Evolutionary conservation across 2,329 filamentous ascomycete genomes (phyloP), one percentile per base, ranked within the genome.

Genomic region (Nannizziopsis barbatae): DNA sequence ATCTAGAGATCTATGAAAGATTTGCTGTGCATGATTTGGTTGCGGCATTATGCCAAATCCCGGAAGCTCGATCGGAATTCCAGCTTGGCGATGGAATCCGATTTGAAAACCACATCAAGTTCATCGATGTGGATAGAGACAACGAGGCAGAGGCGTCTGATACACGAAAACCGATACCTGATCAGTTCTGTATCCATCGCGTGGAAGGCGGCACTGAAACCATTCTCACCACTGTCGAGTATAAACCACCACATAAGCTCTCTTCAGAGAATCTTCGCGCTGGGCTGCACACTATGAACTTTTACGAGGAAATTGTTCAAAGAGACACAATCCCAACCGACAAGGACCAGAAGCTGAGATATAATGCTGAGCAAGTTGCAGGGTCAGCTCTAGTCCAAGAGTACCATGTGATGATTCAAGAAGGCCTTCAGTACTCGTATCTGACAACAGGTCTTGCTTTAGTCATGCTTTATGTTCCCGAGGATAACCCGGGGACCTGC

Each of bases 211-310:
- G 10, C 14, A 20, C 12, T 12, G 33, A 38, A 15, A 45, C 7
- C n/a, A 27, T 50, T 14, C 12, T 48, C 27, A 42, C 47, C 2
- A 53, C 43, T 1, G 49, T 55, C 14, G 53, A 58, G 36, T 55
- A 55, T 36, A 58, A 58, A 41, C 53, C 53, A 30, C 55, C 56
- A 10, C 55, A 58, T 39, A 58, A 58, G 42, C 36, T 58, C 3
- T 46, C 52, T 3, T 15, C 49, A 3, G 36, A 51, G 17, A 35
- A 49, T 40, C 46, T 58, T 17, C 51, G 44, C 14, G 20, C 43
- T 9, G 52, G 53, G 7, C 52, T 57, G 14, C 38, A 46, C n/a
- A 18, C 36, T 3, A 57, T 55, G 42, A 45, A 56, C 14, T 43
- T 58, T 27, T 53, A 40, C 45, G 36, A 55, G 33, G 56, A 59